A percentile compares a stretch with the other conserved stretches of the same genome.
phyloP scores from a whole-genome alignment of 2,329 filamentous ascomycete species.

The Chaetomium sp. region DNA sequence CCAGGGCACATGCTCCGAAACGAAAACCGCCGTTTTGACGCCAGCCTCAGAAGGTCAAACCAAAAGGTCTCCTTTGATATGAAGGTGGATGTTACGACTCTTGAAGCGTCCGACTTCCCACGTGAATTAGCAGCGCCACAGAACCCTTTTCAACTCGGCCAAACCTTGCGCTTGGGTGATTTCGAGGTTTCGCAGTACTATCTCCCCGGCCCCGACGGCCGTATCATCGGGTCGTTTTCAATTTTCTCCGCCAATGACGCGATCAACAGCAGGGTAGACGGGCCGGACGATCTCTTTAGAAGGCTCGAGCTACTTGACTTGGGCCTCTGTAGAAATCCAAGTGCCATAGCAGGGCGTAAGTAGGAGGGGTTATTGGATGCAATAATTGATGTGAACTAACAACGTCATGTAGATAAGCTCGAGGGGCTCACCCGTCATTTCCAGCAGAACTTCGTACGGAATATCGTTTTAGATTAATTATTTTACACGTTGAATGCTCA shows the following conservation, averaged over 20 bases:
- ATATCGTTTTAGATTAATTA: neutral
- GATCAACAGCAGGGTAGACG: conserved; percentile 45
- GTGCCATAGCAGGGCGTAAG: conserved; percentile 31
- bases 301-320: conserved; percentile 40
- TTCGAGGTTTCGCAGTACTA: conserved; percentile 34
- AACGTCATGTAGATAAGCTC: conserved; percentile 24
- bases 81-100: no score
- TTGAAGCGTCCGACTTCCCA: no score
- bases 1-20: conserved; percentile 7
- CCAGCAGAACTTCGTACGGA: conserved; percentile 35
- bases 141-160: conserved; percentile 11
- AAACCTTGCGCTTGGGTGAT: conserved; percentile 14
- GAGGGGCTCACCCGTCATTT: conserved; percentile 48
- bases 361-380: neutral
- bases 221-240: conserved; percentile 43
- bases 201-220: conserved; percentile 38
- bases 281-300: conserved; percentile 56
- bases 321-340: conserved; percentile 39
- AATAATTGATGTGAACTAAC: conserved; percentile 1
- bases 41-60: conserved; percentile 7
- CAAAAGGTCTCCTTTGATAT: no score
- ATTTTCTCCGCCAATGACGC: conserved; percentile 51
- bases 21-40: conserved; percentile 20
- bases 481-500: neutral
- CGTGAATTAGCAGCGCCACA: no score